phyloP scores from a whole-genome alignment of 129 eudicot species.

The Arctium lappa region DNA sequence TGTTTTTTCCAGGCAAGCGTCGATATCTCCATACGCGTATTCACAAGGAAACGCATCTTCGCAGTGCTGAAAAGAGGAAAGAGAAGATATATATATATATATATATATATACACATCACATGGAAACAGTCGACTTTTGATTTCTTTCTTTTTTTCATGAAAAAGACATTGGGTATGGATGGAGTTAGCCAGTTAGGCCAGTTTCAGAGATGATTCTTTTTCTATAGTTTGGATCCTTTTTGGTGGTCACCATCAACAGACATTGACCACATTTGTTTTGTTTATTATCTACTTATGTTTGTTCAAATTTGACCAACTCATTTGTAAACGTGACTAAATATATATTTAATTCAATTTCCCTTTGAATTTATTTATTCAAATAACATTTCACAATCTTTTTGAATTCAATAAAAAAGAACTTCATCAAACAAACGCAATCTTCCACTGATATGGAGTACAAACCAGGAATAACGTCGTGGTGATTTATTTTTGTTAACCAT shows the following conservation, averaged over 20 bases:
- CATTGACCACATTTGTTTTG: neutral
- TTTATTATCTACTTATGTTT: neutral
- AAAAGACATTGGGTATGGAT: constrained; percentile 6
- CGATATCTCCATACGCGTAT: constrained; percentile 27
- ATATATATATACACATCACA: neutral
- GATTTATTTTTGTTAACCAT: too few relatives aligned
- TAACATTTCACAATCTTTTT: neutral
- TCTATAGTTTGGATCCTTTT: neutral
- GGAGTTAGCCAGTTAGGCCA: constrained; percentile 27
- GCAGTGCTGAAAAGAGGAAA: constrained; percentile 13
- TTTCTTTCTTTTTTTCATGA: neutral
- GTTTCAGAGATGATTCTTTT: neutral
- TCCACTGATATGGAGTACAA: neutral
- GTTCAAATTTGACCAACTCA: neutral
- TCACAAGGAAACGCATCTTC: constrained; percentile 28
- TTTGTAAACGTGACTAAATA: neutral
- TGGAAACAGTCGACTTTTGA: constrained; percentile 4
- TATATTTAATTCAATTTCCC: neutral
- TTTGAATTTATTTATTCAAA: neutral
- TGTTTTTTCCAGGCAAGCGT: constrained; percentile 26
- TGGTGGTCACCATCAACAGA: constrained; percentile 1
- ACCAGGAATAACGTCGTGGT: too few relatives aligned
- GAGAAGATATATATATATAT: neutral
- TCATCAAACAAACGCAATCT: neutral
- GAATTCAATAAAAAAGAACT: neutral